Evolutionary conservation across 2,329 filamentous ascomycete species (phyloP), one percentile per base, ranked within the genome.

Genomic region (Fusarium sterilihyphosum): DNA sequence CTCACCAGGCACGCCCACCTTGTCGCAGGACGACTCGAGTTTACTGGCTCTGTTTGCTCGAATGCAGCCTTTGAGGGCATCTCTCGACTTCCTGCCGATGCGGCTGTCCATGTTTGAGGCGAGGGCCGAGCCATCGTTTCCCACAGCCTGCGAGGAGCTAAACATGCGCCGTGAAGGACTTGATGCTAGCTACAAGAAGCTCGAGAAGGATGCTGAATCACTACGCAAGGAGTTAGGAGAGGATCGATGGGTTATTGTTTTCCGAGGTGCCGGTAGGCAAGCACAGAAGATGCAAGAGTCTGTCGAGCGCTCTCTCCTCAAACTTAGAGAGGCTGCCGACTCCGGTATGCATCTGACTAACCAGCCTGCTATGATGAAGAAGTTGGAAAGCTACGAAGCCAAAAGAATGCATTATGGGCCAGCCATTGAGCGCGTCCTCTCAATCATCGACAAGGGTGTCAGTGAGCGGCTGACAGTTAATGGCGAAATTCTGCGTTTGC

Each of bases 231-330:
- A 99, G 81, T 86, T 99, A 8, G 95, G 95, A 35, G 96, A 99
- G 81, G 96, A 99, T 80, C 92, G 95, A 65, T 99, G 96, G 96
- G 92, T 99, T 49, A 88, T 97, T 61, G 95, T 98, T 41, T 99
- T 99, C 85, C 91, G 96, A 65, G 96, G 96, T 74, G 96, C 96
- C 22, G 95, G 95, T 20, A 89, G 93, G 65, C 95, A 98, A 83
- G 96, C 96, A 9, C 91, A 96, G 76, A 98, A 98, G 85, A 98
- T 99, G 95, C 96, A 94, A 80, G 94, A 98, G 76, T 98, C 95
- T 8, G 94, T 98, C 29, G 94, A 97, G 80, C 90, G 96, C 73
- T 98, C 95, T 80, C 90, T 97, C 67, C 84, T 87, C 53, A 97
- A 97, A 83, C 87, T 99, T 41, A 91, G 90, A 72, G 94, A 98